A percentile compares a stretch with the other conserved stretches of the same genome.
Evolutionary conservation across 768 basidiomycete species (phyloP).

Genomic region (Phylloporus arenicola): DNA sequence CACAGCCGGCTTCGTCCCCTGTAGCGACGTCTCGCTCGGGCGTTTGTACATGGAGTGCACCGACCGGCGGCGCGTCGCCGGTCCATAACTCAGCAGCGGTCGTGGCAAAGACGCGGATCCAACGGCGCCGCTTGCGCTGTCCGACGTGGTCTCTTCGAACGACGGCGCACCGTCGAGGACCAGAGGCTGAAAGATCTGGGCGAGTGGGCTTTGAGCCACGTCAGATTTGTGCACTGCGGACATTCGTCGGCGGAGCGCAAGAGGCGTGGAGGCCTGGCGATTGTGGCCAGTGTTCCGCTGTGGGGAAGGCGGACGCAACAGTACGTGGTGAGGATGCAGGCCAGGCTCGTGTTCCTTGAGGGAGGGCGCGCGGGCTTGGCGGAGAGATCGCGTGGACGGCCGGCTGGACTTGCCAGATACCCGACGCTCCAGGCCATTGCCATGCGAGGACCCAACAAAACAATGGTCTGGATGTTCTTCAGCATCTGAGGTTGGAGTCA

Average conservation of each 20-base stretch:
- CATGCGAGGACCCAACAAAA: slow-evolving; percentile 14
- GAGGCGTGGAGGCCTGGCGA: slow-evolving; percentile 13
- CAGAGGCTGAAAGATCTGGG: slow-evolving; percentile 69
- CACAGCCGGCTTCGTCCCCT: not conserved
- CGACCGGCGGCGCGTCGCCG: slow-evolving; percentile 35
- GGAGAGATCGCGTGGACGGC: slow-evolving; percentile 29
- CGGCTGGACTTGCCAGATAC: slow-evolving; percentile 29
- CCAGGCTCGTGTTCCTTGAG: slow-evolving; percentile 16
- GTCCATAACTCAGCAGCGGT: slow-evolving; percentile 33
- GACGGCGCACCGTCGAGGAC: slow-evolving; percentile 44
- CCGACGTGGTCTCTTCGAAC: slow-evolving; percentile 28
- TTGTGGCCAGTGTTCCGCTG: slow-evolving; percentile 4
- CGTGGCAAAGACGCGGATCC: slow-evolving; percentile 4
- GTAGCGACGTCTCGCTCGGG: slow-evolving; percentile 9
- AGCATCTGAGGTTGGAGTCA: slow-evolving; percentile 2
- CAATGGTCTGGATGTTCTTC: slow-evolving; percentile 8
- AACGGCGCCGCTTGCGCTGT: slow-evolving; percentile 8
- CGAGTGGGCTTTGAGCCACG: slow-evolving; percentile 49
- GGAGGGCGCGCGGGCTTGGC: slow-evolving; percentile 13
- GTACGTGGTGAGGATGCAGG: slow-evolving; percentile 1
- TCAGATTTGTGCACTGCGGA: slow-evolving; percentile 18
- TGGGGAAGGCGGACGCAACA: slow-evolving; percentile 4
- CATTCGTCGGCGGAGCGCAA: slow-evolving; percentile 17
- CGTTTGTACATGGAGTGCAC: slow-evolving; percentile 22
- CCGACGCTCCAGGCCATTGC: slow-evolving; percentile 22